These are phyloP conservation scores for Phallus indusiatus DNA, from an alignment of 768 basidiomycete species.

Conservation along the genomic window DNA sequence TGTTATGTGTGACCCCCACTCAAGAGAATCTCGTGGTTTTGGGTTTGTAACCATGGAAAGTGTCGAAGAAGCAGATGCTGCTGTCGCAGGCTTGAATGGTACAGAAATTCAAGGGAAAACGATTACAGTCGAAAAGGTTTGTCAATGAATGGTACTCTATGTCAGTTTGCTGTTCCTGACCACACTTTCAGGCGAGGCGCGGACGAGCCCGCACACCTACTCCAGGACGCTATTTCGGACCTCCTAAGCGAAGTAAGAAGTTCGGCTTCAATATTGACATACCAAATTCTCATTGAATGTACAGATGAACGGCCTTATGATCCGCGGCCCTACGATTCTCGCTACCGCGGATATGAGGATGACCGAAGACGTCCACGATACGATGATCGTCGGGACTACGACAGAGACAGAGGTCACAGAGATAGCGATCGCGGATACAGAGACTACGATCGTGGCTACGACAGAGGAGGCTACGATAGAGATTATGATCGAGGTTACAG, in stretches of 20 bases:
- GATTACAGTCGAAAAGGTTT: constrained; percentile 81
- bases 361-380: constrained; percentile 32
- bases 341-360: constrained; percentile 63
- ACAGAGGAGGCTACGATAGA: constrained; percentile 30
- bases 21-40: constrained; percentile 66
- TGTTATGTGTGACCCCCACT: constrained; percentile 60
- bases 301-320: constrained; percentile 82
- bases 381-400: constrained; percentile 34
- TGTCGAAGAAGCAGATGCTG: constrained; percentile 84
- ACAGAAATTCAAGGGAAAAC: constrained; percentile 84
- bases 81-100: constrained; percentile 72
- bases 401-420: constrained; percentile 26
- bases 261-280: constrained; percentile 1
- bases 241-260: constrained; percentile 66
- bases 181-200: constrained; percentile 58
- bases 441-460: constrained; percentile 19
- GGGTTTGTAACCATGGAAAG: constrained; percentile 88
- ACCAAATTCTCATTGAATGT: neutral
- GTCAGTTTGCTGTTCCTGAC: neutral
- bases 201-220: constrained; percentile 88
- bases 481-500: constrained; percentile 10
- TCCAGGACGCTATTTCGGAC: constrained; percentile 90
- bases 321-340: constrained; percentile 84
- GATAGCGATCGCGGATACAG: constrained; percentile 17
- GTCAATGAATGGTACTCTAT: neutral